phyloP scores from a whole-genome alignment of 345 rosid genomes.

The Gynandropsis gynandra region DNA sequence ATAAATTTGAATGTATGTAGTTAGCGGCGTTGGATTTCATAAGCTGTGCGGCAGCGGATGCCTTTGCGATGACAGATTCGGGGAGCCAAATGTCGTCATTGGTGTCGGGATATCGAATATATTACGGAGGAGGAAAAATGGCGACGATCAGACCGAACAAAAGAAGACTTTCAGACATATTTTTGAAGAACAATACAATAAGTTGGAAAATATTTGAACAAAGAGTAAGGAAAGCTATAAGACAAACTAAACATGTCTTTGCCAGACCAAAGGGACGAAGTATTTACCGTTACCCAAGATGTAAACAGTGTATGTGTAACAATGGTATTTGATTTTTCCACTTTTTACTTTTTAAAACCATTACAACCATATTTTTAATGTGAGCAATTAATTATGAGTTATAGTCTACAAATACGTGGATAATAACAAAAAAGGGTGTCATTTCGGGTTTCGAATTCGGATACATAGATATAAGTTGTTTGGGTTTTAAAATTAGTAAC shows the following conservation, averaged over 20 bases:
- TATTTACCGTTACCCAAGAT: conserved; percentile 54
- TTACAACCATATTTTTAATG: too few relatives aligned
- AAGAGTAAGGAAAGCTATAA: conserved; percentile 63
- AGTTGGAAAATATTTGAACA: conserved; percentile 65
- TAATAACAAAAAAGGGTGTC: too few relatives aligned
- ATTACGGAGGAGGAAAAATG: conserved; percentile 68
- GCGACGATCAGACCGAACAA: conserved; percentile 64
- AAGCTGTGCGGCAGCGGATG: conserved; percentile 54
- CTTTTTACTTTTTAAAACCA: too few relatives aligned
- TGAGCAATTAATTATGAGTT: too few relatives aligned
- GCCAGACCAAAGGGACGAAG: conserved; percentile 54
- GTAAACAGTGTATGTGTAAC: conserved; percentile 61
- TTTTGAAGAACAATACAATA: conserved; percentile 46
- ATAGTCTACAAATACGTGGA: too few relatives aligned
- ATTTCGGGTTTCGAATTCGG: too few relatives aligned
- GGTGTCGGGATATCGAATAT: conserved; percentile 63
- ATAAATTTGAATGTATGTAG: too few relatives aligned
- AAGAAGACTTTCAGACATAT: conserved; percentile 50
- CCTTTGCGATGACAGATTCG: conserved; percentile 77
- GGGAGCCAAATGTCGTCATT: conserved; percentile 72
- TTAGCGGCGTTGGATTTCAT: conserved; percentile 71
- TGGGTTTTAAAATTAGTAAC: too few relatives aligned
- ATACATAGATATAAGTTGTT: too few relatives aligned
- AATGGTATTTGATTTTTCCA: too few relatives aligned
- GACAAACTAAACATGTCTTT: conserved; percentile 64